Evolutionary conservation across 768 basidiomycete species (phyloP).

Genomic region (Lactarius sp.): DNA sequence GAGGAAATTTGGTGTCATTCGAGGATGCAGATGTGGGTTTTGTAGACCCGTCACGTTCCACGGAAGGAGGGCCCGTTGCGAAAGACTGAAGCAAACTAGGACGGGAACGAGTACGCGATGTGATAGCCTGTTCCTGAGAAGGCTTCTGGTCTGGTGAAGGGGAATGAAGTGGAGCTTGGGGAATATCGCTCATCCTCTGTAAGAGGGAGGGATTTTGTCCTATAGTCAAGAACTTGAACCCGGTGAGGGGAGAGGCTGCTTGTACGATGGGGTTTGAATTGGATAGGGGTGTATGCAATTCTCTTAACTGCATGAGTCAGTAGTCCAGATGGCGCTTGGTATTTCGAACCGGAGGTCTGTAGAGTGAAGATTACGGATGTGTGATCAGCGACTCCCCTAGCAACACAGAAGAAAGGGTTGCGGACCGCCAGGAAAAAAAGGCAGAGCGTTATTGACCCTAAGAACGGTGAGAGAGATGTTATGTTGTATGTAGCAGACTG

Average conservation of each 20-base stretch:
- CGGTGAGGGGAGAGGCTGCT: not conserved
- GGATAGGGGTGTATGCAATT: not conserved
- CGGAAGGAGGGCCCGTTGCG: not conserved
- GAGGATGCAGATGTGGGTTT: not conserved
- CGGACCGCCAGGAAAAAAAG: not conserved
- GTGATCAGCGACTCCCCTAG: not conserved
- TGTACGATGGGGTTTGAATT: not conserved
- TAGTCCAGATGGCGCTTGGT: not conserved
- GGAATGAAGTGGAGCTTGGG: not conserved
- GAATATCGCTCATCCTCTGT: slow-evolving; percentile 6
- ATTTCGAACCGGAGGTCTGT: not conserved
- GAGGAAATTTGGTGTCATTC: not conserved
- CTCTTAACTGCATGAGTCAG: not conserved
- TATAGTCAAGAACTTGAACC: slow-evolving; percentile 15
- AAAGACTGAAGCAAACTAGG: not conserved
- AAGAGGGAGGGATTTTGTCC: slow-evolving; percentile 14
- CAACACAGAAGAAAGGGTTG: not conserved
- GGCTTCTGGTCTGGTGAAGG: not conserved
- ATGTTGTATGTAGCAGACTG: not conserved
- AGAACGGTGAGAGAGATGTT: not conserved
- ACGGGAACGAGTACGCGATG: not conserved
- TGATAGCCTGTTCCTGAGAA: not conserved
- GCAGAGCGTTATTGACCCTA: not conserved
- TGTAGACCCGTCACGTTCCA: not conserved
- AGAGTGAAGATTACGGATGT: not conserved